Evolutionary conservation across 1,284 basidiomycete species (phyloP).

Genomic region (Marasmius oreades): DNA sequence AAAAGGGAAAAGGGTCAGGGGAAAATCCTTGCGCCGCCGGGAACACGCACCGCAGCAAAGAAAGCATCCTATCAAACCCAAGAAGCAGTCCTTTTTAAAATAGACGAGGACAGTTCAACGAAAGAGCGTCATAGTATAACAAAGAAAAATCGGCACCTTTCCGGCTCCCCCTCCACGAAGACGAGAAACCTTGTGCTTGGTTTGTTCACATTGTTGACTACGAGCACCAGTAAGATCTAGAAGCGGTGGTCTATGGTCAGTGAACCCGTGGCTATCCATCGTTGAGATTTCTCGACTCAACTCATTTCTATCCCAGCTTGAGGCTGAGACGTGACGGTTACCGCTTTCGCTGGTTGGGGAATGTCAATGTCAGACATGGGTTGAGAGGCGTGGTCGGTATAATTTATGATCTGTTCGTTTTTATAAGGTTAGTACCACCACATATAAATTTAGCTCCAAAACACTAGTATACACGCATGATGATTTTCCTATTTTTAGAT

Average conservation of each 20-base stretch:
- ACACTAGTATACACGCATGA: too few species aligned
- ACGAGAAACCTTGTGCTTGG: conserved; percentile 41
- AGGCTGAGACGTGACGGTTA: conserved; percentile 40
- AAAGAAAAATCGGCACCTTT: conserved; percentile 38
- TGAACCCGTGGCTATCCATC: too few species aligned
- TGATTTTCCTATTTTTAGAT: too few species aligned
- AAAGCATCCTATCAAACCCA: conserved; percentile 58
- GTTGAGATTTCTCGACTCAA: conserved; percentile 35
- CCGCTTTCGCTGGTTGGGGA: conserved; percentile 30
- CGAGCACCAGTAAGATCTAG: too few species aligned
- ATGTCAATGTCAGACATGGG: conserved; percentile 4
- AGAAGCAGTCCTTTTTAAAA: conserved; percentile 51
- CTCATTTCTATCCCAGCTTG: conserved; percentile 51
- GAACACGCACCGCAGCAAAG: conserved; percentile 58
- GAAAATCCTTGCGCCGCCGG: too few species aligned
- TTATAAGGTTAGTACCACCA: too few species aligned
- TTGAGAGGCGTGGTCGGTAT: too few species aligned
- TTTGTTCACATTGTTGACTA: conserved; percentile 22
- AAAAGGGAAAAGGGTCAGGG: too few species aligned
- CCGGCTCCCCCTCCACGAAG: conserved; percentile 60
- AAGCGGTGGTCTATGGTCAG: too few species aligned
- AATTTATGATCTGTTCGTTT: too few species aligned
- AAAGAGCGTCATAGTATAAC: not conserved
- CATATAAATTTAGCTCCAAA: too few species aligned
- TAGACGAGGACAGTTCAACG: not conserved